Base-by-base conservation (phyloP, 2,329 filamentous ascomycete species). In the Pseudocercospora fijiensis region DNA sequence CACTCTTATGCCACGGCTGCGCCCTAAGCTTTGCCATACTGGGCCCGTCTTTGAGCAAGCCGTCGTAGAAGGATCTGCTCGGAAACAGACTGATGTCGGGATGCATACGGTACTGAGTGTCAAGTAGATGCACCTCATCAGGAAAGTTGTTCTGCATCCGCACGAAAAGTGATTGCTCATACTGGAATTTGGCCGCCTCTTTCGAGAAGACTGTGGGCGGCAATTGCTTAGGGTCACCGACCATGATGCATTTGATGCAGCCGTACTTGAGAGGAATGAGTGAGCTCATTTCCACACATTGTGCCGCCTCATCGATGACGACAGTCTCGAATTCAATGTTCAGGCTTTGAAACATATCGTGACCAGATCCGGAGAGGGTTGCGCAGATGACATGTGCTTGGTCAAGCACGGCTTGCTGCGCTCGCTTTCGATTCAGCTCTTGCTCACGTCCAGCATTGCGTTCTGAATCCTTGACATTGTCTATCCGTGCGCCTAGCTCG, bases 31-130 rank as follows among this genome's bases (percentile, higher is more conserved):
- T 82, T 3, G 84, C 87, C 93, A 98, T 98, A 69, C 85, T 61
- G 13, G 53, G 51, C 24, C 96, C 95, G 76, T 99, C 92, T 67
- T 93, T 82, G 10, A 99, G 85, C 67, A 88, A 86, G 27, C 91
- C 88, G 74, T 98, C 92, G 79, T 99, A 99, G 79, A 99, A 99
- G 58, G 93, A 89, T 70, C 85, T 82, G 76, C 92, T 96, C 1
- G 96, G 95, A 76, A 97, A 99, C 58, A 82, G 78, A 77, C 92
- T 96, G 75, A 99, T 99, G 70, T 95, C 91, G 0, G 96, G 95
- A 79, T 99, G 95, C 96, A 99, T 99, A 78, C 95, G 95, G 76
- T 99, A 99, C 75, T 99, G 95, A 61, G 90, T 95, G 74, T 98
- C 94, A n/a, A 99, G 86, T 26, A 99, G 83, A 80, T 99, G 94